Evolutionary conservation across 768 basidiomycete genomes (phyloP), one percentile per base, ranked within the genome.

Genomic region (Lentinula guzmanii): DNA sequence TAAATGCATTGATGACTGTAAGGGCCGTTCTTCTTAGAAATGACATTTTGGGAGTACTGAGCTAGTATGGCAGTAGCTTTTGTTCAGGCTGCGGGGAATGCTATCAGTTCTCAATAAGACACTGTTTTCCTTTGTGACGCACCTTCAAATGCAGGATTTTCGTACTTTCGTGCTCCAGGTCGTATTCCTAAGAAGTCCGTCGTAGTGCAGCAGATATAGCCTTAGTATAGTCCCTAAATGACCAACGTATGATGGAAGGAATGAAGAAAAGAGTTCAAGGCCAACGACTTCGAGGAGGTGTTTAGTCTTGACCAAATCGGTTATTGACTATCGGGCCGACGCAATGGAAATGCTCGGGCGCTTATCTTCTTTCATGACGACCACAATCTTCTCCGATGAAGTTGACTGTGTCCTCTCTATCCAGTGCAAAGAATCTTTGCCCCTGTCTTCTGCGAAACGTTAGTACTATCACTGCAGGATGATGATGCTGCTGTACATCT

Each of bases 1-100:
- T 62, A 52, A 92, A 71, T 18, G 90, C 88, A 62, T 75, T 59
- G 15, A 63, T 10, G 16, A 60, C 52, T 18, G 41, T 50, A 54
- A 55, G 52, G 18, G 41, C 59, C 3, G 50, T 60, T 16, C 59
- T 28, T 60, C 37, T 46, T 5, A 59, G 13, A 3, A 33, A 5
- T 50, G 58, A 59, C 58, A 59, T 59, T 52, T 11, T 52, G 31
- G 13, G 9, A 52, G 24, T 8, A 11, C 13, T 15, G 24, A 16
- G 13, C 28, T 28, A 28, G 28, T 28, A 28, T 28, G 28, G 28
- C 28, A 28, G 28, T 28, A 28, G 28, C 28, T 28, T 28, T 28
- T 28, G 28, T 28, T 4, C 3, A 28, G 28, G 28, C 28, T 28
- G 28, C 28, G 28, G 9, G 24, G 8, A 15, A 28, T 50, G 10